phyloP scores from a whole-genome alignment of 176 grass and related monocot genomes.

The Aegilops umbellulata region DNA sequence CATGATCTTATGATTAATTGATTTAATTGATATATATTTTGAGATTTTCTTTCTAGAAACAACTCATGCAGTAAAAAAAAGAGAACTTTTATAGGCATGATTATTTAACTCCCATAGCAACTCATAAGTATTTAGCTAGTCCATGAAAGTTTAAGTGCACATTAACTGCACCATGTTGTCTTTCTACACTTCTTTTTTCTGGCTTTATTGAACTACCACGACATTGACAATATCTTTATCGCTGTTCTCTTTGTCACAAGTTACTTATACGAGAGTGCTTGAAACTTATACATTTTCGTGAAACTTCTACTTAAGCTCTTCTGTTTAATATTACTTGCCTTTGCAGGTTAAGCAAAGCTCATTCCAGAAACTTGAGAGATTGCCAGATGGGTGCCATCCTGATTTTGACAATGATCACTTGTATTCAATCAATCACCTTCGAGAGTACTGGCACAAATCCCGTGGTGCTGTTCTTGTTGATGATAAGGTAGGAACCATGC shows the following conservation, averaged over 20 bases:
- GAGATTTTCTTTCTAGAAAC: neutral
- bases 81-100: neutral
- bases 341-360: conserved; percentile 51
- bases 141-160: neutral
- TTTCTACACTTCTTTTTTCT: neutral
- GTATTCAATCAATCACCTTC: conserved; percentile 63
- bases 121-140: neutral
- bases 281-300: neutral
- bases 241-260: neutral
- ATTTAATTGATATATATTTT: neutral
- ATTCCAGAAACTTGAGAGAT: conserved; percentile 50
- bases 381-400: conserved; percentile 60
- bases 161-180: conserved; percentile 16
- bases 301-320: conserved; percentile 1
- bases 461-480: conserved; percentile 67
- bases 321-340: conserved; percentile 21
- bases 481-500: conserved; percentile 52
- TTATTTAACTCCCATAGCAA: neutral
- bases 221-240: conserved; percentile 9
- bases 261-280: neutral
- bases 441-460: conserved; percentile 72
- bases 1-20: neutral
- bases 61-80: neutral
- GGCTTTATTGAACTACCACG: neutral
- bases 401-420: conserved; percentile 81